Base-by-base conservation (phyloP, 1,139 yeast species). In the Yamadazyma epiphylla region DNA sequence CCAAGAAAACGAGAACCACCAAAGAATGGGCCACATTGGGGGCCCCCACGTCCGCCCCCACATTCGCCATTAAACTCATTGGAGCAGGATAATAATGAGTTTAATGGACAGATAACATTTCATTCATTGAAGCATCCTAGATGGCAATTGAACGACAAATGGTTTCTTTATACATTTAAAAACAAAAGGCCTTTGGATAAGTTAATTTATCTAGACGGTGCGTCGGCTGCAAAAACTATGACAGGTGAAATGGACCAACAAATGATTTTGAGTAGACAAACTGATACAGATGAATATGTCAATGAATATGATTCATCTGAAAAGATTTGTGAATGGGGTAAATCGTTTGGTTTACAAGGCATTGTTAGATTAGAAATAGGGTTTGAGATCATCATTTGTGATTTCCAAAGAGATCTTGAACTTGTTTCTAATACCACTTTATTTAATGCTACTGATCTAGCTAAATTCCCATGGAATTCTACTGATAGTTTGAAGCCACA, bases 191-290 rank as follows among this genome's bases (percentile, higher is more conserved):
- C 79, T 4, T 47, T 75, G 30, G 60, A 59, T 38, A 66, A 60
- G 36, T 46, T 76, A 22, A 54, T 76, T 8, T 62, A 63, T 32
- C 46, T 76, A 12, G 80, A 76, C 37, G 81, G 82, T 5, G 79
- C 80, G 0, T 74, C 80, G 19, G 81, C 79, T 13, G 73, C 80
- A 1, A 76, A 76, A 45, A 49, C 58, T 0, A 17, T 17, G 20
- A 57, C 70, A 1, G 80, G 80, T 3, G 75, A 70, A 44, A 74
- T 74, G 80, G 81, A 76, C 45, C 72, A 77, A n/a, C 81, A 76
- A 41, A 44, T 53, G 35, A 38, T 73, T 24, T 49, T 69, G 12
- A 57, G 70, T 8, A 56, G 36, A 30, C 48, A 48, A 34, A 37
- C 37, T 2, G 44, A 53, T 13, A 46, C 49, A 15, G 50, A 50